Evolutionary conservation across 495 filamentous ascomycete species (phyloP), one percentile per base, ranked within the genome.

Genomic region (Staphylotrichum longicolle): DNA sequence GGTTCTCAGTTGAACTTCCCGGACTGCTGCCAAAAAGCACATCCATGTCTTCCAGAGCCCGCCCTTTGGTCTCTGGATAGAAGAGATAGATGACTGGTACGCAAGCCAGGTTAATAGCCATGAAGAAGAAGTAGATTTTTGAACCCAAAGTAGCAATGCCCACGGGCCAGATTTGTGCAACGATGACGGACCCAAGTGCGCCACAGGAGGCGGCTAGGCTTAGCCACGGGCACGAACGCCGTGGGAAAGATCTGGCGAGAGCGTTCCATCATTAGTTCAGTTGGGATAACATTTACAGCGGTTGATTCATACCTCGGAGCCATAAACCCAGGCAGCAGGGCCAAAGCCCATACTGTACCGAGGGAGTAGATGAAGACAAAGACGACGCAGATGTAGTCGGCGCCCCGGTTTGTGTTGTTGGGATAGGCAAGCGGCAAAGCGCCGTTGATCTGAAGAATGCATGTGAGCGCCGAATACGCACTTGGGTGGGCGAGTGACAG

Each of bases 71-170:
- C 64, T 85, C 81, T 0, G 81, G 83, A 54, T 83, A 84, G 37
- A 82, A 70, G 27, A 80, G 54, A 52, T 75, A 64, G 55, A 82
- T 78, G 49, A 80, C 73, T 1, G 80, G 74, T 10, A 82, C 75
- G 33, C 79, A 82, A 12, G 70, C 70, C 14, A 83, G 20, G 66
- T 85, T 84, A 30, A 83, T 72, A 11, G 73, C 69, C 76, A 83
- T 83, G 61, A 86, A 85, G 47, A 85, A 82, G 63, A 85, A 82
- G 64, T 85, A 84, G 3, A 83, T 82, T 42, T 77, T 80, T n/a
- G 78, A 78, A 0, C 82, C 82, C 7, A 84, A 75, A 32, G 71
- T 70, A 33, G 76, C 71, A 47, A 84, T 80, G 5, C 77, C 82
- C 3, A 84, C 73, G 1, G 82, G 82, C 80, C 79, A 82, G 15